These are phyloP conservation scores for Nitzschia putrida DNA, from an alignment of 108 stramenopile species.

Conservation along the genomic window DNA sequence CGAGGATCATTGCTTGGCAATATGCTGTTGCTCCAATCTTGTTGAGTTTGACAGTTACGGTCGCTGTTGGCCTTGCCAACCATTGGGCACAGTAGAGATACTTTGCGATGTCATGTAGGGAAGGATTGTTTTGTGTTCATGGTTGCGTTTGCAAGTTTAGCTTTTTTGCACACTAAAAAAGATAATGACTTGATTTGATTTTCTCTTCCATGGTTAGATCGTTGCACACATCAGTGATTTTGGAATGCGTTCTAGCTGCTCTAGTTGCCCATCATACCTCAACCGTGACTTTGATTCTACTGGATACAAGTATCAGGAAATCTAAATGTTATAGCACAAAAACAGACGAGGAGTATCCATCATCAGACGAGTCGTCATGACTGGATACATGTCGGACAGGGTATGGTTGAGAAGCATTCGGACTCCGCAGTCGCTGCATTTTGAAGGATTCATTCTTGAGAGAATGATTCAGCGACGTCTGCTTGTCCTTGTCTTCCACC, in stretches of 20 bases:
- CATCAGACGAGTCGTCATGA: neutral
- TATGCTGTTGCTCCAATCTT: conserved; percentile 75
- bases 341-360: neutral
- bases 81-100: conserved; percentile 4
- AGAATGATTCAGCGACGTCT: neutral
- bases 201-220: too few relatives aligned
- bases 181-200: too few relatives aligned
- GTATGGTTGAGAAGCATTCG: neutral
- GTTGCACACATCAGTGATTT: too few relatives aligned
- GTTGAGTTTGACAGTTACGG: conserved; percentile 56
- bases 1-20: conserved; percentile 75
- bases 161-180: too few relatives aligned
- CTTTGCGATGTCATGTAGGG: neutral
- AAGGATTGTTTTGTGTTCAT: too few relatives aligned
- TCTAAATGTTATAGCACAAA: neutral
- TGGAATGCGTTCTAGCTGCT: too few relatives aligned
- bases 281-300: too few relatives aligned
- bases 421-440: conserved; percentile 15
- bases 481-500: conserved; percentile 3
- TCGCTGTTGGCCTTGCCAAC: conserved; percentile 45
- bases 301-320: too few relatives aligned
- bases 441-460: conserved; percentile 7
- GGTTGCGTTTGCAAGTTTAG: too few relatives aligned
- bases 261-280: too few relatives aligned
- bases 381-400: neutral